Conservation (phyloP, 1,284 basidiomycete species). For the Boletus mariae region DNA sequence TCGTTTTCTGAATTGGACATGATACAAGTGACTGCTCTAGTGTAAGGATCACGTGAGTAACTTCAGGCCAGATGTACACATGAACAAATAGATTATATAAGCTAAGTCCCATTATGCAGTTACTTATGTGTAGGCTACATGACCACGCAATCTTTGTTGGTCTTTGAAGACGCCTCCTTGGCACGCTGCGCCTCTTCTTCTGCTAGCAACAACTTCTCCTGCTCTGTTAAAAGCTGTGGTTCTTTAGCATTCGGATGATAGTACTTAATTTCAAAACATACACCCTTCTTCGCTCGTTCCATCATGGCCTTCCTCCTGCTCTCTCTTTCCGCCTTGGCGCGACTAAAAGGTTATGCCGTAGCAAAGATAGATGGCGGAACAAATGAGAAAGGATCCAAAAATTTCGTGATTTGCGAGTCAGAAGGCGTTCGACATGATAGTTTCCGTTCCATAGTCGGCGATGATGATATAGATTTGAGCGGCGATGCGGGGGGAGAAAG, state of each 20-base stretch:
- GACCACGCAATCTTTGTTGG: slow-evolving; percentile 52
- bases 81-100: neutral
- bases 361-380: slow-evolving; percentile 63
- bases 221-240: slow-evolving; percentile 45
- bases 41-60: neutral
- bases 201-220: slow-evolving; percentile 61
- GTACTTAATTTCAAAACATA: slow-evolving; percentile 10
- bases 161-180: slow-evolving; percentile 24
- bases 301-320: slow-evolving; percentile 63
- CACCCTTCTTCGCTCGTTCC: slow-evolving; percentile 65
- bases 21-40: neutral
- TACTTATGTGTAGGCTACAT: slow-evolving; percentile 38
- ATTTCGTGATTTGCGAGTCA: slow-evolving; percentile 26
- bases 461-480: slow-evolving; percentile 14
- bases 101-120: too few species aligned
- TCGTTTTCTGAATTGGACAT: slow-evolving; percentile 44
- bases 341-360: slow-evolving; percentile 56
- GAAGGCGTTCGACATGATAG: slow-evolving; percentile 18
- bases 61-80: too few species aligned
- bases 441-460: slow-evolving; percentile 9
- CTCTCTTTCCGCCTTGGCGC: slow-evolving; percentile 66
- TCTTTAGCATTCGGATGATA: slow-evolving; percentile 5
- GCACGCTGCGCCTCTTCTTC: slow-evolving; percentile 42
- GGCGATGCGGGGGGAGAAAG: slow-evolving; percentile 29
- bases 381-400: slow-evolving; percentile 47